Evolutionary conservation across 352 stramenopile species (phyloP), one percentile per base, ranked within the genome.

Genomic region (Aphanomyces euteiches): DNA sequence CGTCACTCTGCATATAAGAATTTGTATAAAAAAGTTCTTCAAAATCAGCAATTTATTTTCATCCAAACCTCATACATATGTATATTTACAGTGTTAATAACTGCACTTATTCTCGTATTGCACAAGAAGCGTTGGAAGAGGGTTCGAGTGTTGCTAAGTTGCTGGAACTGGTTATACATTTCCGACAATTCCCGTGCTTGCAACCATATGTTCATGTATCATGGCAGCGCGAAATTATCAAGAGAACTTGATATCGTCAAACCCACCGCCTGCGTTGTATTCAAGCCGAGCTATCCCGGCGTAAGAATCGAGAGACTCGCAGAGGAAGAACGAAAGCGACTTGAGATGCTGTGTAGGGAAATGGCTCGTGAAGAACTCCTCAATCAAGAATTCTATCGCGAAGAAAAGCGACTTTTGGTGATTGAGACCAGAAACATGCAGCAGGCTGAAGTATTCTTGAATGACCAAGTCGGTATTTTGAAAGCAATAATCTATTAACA

Each of bases 321-420:
- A 21, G 81, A 91, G 47, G 78, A 79, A 67, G 84, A 93, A 43
- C 72, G 81, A 10, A 19, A 77, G 36, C 66, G 63, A 1, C 69
- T 84, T 2, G 82, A 90, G 28, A 34, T 34, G 1, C 69, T 75
- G 5, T 79, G 77, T 2, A 88, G 83, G 28, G 85, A 89, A 54
- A 92, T 93, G 85, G 57, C 85, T 2, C 77, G 75, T 4, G 85
- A 90, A 76, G 85, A 93, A 56, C 72, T 81, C 0, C 61, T 69
- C 0, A 83, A 81, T 47, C 85, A 83, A 0, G 75, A 76, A 43
- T 92, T 93, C 61, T 91, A 92, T 58, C 8, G 88, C 12, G 81
- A 89, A 43, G 84, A 93, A 60, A 79, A 79, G 38, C 72, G 85
- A 5, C 37, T 81, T 3, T 88, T 72, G 21, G 81, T 93, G 61